Conservation (phyloP, 805 yeast species). For the Barnettozyma californica region DNA sequence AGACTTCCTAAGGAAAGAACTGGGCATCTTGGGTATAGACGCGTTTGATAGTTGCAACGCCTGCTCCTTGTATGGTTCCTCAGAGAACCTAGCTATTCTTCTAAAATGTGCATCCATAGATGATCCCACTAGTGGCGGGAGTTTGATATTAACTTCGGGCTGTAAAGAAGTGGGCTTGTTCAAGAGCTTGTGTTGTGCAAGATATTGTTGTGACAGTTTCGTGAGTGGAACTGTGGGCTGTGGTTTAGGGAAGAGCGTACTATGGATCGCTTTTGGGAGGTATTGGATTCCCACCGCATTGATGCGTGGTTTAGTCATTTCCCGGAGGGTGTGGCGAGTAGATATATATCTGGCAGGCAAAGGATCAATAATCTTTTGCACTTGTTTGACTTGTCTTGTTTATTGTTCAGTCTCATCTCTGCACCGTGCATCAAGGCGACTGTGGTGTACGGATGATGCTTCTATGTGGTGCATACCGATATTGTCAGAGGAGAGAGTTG, state of each 20-base stretch:
- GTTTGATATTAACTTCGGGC: conserved; percentile 50
- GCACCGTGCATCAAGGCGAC: neutral
- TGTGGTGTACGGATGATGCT: neutral
- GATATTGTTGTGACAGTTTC: conserved; percentile 53
- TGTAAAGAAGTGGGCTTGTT: conserved; percentile 66
- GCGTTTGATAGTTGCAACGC: conserved; percentile 38
- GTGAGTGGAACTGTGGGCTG: conserved; percentile 27
- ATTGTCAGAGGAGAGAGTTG: neutral
- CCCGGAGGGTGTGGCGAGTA: neutral
- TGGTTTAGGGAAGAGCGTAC: conserved; percentile 47
- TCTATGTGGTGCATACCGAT: neutral
- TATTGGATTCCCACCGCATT: conserved; percentile 83
- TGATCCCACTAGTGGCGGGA: conserved; percentile 73
- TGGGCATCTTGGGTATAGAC: conserved; percentile 38
- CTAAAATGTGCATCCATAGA: conserved; percentile 83
- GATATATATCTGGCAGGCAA: too few relatives aligned
- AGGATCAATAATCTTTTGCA: neutral
- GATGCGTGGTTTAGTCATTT: conserved; percentile 45
- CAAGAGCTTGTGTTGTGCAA: conserved; percentile 57
- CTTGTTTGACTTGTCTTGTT: too few relatives aligned
- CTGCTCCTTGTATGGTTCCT: conserved; percentile 55
- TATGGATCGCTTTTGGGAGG: conserved; percentile 51
- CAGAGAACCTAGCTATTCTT: conserved; percentile 52
- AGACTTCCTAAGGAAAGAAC: conserved; percentile 48
- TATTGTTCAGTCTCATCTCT: neutral